Evolutionary conservation across 2,329 filamentous ascomycete species (phyloP), one percentile per base, ranked within the genome.

Genomic region (Aspergillus tamarii): DNA sequence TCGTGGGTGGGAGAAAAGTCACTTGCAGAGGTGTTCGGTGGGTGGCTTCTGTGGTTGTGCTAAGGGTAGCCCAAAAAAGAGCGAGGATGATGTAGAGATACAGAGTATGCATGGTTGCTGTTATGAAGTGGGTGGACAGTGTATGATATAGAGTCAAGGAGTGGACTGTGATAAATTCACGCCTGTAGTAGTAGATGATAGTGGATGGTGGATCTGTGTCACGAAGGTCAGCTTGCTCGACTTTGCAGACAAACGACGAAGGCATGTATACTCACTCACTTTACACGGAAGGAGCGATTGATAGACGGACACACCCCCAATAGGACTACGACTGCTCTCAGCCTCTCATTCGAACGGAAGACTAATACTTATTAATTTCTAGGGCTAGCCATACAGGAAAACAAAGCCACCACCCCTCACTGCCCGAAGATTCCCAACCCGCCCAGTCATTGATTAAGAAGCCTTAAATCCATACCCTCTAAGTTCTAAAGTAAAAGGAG

Each of bases 381-480:
- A 43, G 28, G 26, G 30, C 19, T 28, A 28, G 48, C 16, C 48
- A 48, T 45, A 45, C n/a, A 63, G 45, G 43, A 56, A 43, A 41
- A n/a, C 45, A 53, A 30, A 45, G 60, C 57, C 45, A 46, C 60
- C 60, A 43, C 57, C 36, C 53, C 39, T 52, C 53, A n/a, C 36
- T 48, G 8, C 52, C 53, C n/a, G 32, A 57, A 58, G 16, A 23
- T 43, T 57, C 41, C 60, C 57, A 65, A 57, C 60, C 30, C 30
- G 30, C 10, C 59, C 59, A 30, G 62, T 50, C 50, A 55, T 57
- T 41, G 39, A 59, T 45, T 36, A 55, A 19, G 48, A 52, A 32
- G 48, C n/a, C 52, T 34, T 39, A 19, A n/a, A 10, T 9, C 32
- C 8, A 14, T 23, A n/a, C 14, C 52, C 34, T 52, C 48, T 32